phyloP scores from a whole-genome alignment of 306 rosid species.

The Acacia acuminata region DNA sequence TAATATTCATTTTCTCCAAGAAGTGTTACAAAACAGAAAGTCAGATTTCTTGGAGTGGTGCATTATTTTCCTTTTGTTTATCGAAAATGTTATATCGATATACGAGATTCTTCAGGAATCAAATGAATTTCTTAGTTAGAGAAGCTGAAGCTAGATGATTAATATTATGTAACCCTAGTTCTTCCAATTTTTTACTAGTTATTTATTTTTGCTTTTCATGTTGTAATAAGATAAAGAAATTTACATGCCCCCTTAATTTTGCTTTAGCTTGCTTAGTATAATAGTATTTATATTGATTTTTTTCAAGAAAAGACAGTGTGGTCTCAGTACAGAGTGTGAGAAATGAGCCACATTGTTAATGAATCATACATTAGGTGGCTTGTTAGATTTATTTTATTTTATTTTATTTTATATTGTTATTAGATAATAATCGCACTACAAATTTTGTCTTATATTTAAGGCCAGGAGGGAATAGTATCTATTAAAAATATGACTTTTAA shows the following conservation, averaged over 20 bases:
- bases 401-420: too few relatives aligned
- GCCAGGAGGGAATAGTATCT: neutral
- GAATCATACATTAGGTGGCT: neutral
- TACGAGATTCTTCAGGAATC: conserved; percentile 84
- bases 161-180: conserved; percentile 16
- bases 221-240: conserved; percentile 25
- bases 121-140: conserved; percentile 39
- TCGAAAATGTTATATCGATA: conserved; percentile 76
- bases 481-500: neutral
- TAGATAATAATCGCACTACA: neutral
- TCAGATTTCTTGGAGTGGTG: conserved; percentile 98
- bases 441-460: too few relatives aligned
- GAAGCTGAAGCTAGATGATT: conserved; percentile 34
- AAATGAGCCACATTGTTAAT: neutral
- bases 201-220: neutral
- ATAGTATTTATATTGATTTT: too few relatives aligned
- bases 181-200: conserved; percentile 35
- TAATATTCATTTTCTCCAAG: conserved; percentile 96
- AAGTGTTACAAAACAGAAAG: conserved; percentile 93
- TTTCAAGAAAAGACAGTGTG: neutral
- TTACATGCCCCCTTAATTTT: neutral
- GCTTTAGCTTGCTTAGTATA: too few relatives aligned
- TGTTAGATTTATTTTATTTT: neutral
- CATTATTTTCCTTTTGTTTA: conserved; percentile 80
- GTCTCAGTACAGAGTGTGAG: neutral